phyloP scores from a whole-genome alignment of 1,284 basidiomycete genomes.

The Ceratobasidium theobromae region DNA sequence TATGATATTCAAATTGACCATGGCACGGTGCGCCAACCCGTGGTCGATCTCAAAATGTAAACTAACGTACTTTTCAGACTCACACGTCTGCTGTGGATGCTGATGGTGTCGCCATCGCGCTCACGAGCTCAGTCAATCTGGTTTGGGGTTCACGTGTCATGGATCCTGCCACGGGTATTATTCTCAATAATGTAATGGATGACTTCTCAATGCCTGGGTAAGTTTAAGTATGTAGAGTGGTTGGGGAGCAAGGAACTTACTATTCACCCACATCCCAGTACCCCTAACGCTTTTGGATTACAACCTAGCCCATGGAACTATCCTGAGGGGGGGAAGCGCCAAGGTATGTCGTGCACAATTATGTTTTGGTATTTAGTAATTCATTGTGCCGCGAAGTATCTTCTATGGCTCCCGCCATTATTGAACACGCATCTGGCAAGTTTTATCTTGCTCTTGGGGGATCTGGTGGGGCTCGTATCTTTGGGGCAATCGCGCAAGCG shows the following conservation, averaged over 20 bases:
- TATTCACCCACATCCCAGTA: slow-evolving; percentile 56
- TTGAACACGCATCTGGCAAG: slow-evolving; percentile 71
- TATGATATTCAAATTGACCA: slow-evolving; percentile 79
- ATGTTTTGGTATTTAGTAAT: not conserved
- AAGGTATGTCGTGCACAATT: slow-evolving; percentile 9
- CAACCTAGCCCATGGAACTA: slow-evolving; percentile 77
- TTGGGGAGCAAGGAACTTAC: slow-evolving; percentile 47
- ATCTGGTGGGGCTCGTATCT: slow-evolving; percentile 85
- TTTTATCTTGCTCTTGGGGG: slow-evolving; percentile 78
- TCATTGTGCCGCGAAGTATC: slow-evolving; percentile 58
- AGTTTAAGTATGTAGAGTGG: slow-evolving; percentile 82
- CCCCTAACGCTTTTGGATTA: slow-evolving; percentile 80
- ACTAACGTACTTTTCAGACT: slow-evolving; percentile 52
- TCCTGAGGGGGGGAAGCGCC: slow-evolving; percentile 25
- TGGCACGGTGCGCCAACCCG: slow-evolving; percentile 79
- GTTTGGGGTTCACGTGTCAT: slow-evolving; percentile 51
- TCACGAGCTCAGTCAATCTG: slow-evolving; percentile 86
- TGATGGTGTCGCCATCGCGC: slow-evolving; percentile 78
- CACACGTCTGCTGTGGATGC: slow-evolving; percentile 81
- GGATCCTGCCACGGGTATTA: slow-evolving; percentile 58
- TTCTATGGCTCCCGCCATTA: slow-evolving; percentile 76
- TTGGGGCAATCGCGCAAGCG: slow-evolving; percentile 76
- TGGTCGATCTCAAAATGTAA: not conserved
- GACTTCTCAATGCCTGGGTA: slow-evolving; percentile 33
- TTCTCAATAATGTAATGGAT: slow-evolving; percentile 80